Conservation (phyloP, 83 land plant species). For the Thuja plicata region DNA sequence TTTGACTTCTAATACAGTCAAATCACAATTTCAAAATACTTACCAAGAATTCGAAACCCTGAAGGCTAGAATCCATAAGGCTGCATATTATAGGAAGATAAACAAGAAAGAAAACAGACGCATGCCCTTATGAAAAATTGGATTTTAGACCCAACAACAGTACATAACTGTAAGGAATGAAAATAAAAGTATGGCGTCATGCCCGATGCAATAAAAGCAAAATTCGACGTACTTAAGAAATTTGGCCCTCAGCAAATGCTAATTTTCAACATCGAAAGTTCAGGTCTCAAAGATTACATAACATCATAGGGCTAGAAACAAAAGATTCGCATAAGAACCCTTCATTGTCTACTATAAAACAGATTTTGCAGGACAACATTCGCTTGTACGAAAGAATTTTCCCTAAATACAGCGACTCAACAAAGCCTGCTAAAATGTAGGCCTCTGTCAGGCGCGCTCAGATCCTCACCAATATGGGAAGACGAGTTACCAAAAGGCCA, state of each 20-base stretch:
- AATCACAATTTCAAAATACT: no score
- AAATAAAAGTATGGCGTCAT: no score
- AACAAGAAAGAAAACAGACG: no score
- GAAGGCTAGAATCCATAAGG: no score
- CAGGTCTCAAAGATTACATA: constrained; percentile 9
- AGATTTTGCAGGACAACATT: constrained; percentile 6
- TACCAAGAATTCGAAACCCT: no score
- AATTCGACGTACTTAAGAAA: not conserved
- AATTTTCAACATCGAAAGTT: constrained; percentile 8
- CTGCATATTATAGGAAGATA: no score
- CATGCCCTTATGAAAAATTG: no score
- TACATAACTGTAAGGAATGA: no score
- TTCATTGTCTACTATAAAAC: not conserved
- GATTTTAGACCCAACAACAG: no score
- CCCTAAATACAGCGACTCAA: not conserved
- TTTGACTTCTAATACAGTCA: no score
- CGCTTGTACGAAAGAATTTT: not conserved
- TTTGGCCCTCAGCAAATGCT: not conserved
- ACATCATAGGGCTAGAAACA: not conserved
- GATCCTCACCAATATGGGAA: not conserved
- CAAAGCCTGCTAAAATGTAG: constrained; percentile 7
- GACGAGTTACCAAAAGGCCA: not conserved
- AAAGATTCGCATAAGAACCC: not conserved
- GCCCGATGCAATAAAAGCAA: not conserved
- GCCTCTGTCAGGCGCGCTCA: not conserved